Base-by-base conservation (phyloP, 768 basidiomycete species). In the Royoungia palumana region DNA sequence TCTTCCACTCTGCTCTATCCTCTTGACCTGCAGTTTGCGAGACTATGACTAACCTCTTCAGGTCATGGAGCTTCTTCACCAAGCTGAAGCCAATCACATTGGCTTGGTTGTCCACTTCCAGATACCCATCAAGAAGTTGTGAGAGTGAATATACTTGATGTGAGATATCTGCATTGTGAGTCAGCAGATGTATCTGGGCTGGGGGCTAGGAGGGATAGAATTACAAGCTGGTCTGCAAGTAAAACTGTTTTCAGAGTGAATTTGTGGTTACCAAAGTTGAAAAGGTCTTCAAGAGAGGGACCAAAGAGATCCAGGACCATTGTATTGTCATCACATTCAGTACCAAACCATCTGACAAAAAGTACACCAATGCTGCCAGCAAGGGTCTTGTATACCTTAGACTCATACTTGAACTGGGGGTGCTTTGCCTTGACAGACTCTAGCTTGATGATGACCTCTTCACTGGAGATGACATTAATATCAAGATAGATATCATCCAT, bases 361-460 rank as follows among this genome's bases (percentile, higher is more conserved):
- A 96, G 96, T 12, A 99, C 94, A 45, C 96, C 96, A 49, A 99
- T 95, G 57, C 96, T 96, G 48, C 96, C 96, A 17, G 96, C 95
- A 43, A 99, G 83, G n/a, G 92, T 93, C 83, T 97, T 98, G 75
- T 87, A 88, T 40, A 90, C 89, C 70, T 89, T 89, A 57, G 86
- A 87, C 73, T 99, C 95, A 66, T 99, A 99, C 70, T 99, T 95
- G 63, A 99, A 87, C 73, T 99, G 96, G n/a, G 96, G 96, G 60
- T 99, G 96, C 72, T 99, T 99, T 59, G 96, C 96, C 72, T 99
- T 99, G 70, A 98, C 93, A 2, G 95, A 97, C 73, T 99, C 96
- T 61, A 99, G 90, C 74, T 99, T 99, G 81, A 99, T 99, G 67
- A 94, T 96, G 53, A 98, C 95, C 68, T 98, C 96, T 69, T 99